Conservation (phyloP, 768 basidiomycete species). For the Boletus eberwhitei region DNA sequence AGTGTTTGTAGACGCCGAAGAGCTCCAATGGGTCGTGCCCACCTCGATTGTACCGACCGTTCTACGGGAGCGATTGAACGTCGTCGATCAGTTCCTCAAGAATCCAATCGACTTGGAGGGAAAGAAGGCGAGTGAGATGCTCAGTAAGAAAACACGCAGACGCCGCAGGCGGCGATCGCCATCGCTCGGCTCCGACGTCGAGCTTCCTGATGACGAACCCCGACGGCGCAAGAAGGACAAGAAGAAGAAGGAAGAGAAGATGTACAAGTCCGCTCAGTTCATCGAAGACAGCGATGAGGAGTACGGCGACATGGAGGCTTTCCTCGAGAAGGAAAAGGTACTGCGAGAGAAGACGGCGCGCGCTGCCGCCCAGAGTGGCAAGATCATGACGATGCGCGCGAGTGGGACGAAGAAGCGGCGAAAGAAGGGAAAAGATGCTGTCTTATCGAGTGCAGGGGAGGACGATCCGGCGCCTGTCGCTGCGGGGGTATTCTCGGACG, state of each 20-base stretch:
- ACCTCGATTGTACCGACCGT: conserved; percentile 62
- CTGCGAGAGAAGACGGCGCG: conserved; percentile 52
- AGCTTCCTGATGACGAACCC: conserved; percentile 34
- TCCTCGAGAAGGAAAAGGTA: conserved; percentile 71
- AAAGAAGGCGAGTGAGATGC: conserved; percentile 67
- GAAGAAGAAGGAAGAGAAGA: conserved; percentile 64
- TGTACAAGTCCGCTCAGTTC: conserved; percentile 86
- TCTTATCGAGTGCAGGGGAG: conserved; percentile 37
- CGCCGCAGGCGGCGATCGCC: conserved; percentile 52
- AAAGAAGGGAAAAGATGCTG: conserved; percentile 42
- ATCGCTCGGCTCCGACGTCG: conserved; percentile 43
- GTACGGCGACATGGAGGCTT: conserved; percentile 74
- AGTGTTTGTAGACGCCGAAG: conserved; percentile 51
- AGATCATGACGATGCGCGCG: conserved; percentile 41
- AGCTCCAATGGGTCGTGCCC: conserved; percentile 85
- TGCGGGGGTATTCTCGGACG: conserved; percentile 15
- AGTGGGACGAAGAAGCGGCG: conserved; percentile 59
- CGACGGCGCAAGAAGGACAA: conserved; percentile 41
- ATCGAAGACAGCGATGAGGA: conserved; percentile 90
- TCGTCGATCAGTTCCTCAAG: conserved; percentile 82
- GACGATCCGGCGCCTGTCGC: conserved; percentile 16
- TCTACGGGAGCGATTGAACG: conserved; percentile 62
- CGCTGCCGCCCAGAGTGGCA: conserved; percentile 43
- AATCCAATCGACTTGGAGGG: conserved; percentile 79
- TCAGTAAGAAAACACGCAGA: conserved; percentile 58